Conservation (phyloP, 129 eudicot species). For the Heracleum sosnowskyi region DNA sequence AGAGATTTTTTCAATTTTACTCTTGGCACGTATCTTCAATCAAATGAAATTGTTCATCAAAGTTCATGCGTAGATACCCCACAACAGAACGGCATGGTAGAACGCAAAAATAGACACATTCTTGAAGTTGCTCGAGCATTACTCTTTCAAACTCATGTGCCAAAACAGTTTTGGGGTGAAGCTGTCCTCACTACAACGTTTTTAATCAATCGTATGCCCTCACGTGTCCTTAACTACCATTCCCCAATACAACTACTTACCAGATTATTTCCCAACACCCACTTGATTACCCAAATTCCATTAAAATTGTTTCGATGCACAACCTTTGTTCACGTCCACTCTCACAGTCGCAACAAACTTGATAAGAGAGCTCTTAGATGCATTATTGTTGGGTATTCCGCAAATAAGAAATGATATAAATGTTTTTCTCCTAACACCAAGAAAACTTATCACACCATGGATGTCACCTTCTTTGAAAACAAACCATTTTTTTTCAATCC, state of each 20-base stretch:
- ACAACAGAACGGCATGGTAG: not conserved
- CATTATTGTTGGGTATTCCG: not conserved
- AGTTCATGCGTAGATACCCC: not conserved
- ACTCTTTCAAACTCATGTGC: no score
- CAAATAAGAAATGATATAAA: not conserved
- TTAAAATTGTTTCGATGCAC: not conserved
- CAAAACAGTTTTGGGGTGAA: no score
- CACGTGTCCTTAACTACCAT: no score
- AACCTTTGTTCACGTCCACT: not conserved
- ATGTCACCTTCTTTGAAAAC: not conserved
- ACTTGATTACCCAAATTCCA: not conserved
- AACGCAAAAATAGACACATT: not conserved
- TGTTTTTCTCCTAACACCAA: not conserved
- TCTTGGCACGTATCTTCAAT: not conserved
- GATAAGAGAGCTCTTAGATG: not conserved
- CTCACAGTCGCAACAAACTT: not conserved
- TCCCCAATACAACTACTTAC: no score
- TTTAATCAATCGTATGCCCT: no score
- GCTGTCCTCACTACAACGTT: no score
- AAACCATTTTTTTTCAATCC: not conserved
- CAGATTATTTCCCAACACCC: no score
- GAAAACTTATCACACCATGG: not conserved
- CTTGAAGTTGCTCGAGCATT: constrained; percentile 2
- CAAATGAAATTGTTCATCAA: not conserved
- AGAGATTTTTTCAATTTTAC: not conserved